Evolutionary conservation across 768 basidiomycete species (phyloP).

Genomic region (Cyclocybe aegerita): DNA sequence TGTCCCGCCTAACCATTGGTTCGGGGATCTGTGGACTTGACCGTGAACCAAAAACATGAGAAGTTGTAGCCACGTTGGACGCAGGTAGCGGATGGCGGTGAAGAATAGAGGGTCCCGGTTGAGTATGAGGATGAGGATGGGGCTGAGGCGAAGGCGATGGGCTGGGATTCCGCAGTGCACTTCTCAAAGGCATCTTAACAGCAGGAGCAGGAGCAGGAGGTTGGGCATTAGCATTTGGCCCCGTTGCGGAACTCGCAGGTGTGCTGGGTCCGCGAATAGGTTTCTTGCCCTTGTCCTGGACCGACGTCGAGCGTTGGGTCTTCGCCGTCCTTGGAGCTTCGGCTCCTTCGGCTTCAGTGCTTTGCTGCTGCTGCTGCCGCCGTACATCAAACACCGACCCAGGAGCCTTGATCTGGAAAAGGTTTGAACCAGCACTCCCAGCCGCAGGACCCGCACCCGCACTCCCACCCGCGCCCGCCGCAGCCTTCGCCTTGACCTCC

Average conservation of each 20-base stretch:
- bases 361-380: neutral
- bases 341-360: neutral
- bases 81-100: neutral
- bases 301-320: neutral
- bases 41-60: neutral
- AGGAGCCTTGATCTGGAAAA: conserved; percentile 30
- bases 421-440: neutral
- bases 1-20: conserved; percentile 1
- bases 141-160: conserved; percentile 46
- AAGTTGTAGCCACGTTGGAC: neutral
- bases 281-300: neutral
- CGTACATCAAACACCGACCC: conserved; percentile 33
- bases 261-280: too few relatives aligned
- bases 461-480: neutral
- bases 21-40: too few relatives aligned
- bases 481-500: neutral
- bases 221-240: neutral
- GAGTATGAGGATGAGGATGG: neutral
- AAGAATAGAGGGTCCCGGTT: neutral
- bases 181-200: conserved; percentile 53
- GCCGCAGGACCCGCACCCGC: neutral
- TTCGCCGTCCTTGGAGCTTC: neutral
- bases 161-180: conserved; percentile 58
- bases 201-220: conserved; percentile 4
- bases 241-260: too few relatives aligned